Evolutionary conservation across 352 stramenopile species (phyloP), one percentile per base, ranked within the genome.

Genomic region (Saprolegnia parasitica): DNA sequence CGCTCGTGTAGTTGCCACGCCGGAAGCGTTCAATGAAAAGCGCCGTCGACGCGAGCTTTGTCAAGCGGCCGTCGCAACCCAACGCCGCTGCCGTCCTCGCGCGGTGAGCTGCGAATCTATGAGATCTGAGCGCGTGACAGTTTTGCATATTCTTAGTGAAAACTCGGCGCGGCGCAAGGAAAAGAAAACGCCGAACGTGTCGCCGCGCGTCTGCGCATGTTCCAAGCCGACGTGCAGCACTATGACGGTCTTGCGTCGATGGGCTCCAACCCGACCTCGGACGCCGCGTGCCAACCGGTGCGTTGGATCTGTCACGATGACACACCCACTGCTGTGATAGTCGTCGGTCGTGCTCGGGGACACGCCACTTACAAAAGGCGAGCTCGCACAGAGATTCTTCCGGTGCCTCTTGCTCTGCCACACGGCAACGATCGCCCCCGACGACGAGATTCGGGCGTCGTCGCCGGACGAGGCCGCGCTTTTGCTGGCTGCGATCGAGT

Each of bases 381-480:
- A 49, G 11, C 46, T 70, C 15, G 37, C 47, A 15, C 63, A 70
- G 29, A 24, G 78, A 13, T 95, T 95, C 50, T 95, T 95, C 54
- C 80, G 87, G 0, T 93, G 84, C 66, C 26, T 95, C 1, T 62
- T 93, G 21, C 76, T 95, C 11, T 95, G 87, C 49, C 87, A 95
- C 71, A 93, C 84, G 0, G 87, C 82, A 0, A 91, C 84, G 0
- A 79, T 89, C 21, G n/a, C 63, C 9, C 47, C 46, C 18, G 37
- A 50, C 11, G n/a, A 70, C 40, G 63, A 46, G 10, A 70, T 70
- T 45, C 63, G 89, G 47, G 86, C 84, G 0, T 94, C 87, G 0
- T 95, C 87, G 4, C 87, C 87, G 0, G 87, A 95, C 57, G 87
- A 95, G 79, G 84, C 92, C 1, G 86, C 87, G 3, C 60, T 95